Conservation (phyloP, 768 basidiomycete species). For the Lentinula sp. region DNA sequence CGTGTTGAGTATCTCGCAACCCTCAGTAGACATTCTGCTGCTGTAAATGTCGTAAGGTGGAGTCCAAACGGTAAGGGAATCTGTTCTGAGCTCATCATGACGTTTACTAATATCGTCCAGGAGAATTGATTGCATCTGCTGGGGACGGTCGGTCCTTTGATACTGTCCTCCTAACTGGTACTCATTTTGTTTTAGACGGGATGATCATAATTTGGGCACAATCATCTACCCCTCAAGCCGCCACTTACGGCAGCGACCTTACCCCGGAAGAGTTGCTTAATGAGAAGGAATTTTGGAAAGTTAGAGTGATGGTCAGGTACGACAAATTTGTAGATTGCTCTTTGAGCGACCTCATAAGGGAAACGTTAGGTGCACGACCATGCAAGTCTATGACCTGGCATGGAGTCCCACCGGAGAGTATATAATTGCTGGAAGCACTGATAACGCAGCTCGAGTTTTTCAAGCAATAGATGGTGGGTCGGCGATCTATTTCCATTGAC, state of each 20-base stretch:
- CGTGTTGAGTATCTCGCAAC: slow-evolving; percentile 96
- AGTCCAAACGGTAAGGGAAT: slow-evolving; percentile 77
- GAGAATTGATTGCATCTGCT: slow-evolving; percentile 90
- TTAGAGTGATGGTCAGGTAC: slow-evolving; percentile 8
- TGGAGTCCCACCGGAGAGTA: slow-evolving; percentile 97
- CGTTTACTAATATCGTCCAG: slow-evolving; percentile 29
- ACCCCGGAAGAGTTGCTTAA: slow-evolving; percentile 73
- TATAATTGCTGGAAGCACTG: slow-evolving; percentile 93
- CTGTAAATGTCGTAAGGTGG: slow-evolving; percentile 95
- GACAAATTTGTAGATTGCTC: neutral
- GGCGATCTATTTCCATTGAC: neutral
- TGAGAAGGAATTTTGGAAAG: slow-evolving; percentile 94
- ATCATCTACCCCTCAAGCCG: slow-evolving; percentile 62
- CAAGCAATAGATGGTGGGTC: slow-evolving; percentile 61
- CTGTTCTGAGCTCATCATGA: slow-evolving; percentile 7
- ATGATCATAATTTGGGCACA: slow-evolving; percentile 97
- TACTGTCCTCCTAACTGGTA: neutral
- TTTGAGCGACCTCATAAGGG: neutral
- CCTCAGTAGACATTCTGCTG: slow-evolving; percentile 84
- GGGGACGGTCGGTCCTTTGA: slow-evolving; percentile 77
- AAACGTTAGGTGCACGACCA: slow-evolving; percentile 69
- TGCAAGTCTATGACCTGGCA: slow-evolving; percentile 96
- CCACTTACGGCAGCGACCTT: slow-evolving; percentile 79
- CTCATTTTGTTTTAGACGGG: slow-evolving; percentile 56
- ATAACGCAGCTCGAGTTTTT: slow-evolving; percentile 89